Evolutionary conservation across 176 grass and related monocot genomes (phyloP).

Genomic region (Triticum timopheevii): DNA sequence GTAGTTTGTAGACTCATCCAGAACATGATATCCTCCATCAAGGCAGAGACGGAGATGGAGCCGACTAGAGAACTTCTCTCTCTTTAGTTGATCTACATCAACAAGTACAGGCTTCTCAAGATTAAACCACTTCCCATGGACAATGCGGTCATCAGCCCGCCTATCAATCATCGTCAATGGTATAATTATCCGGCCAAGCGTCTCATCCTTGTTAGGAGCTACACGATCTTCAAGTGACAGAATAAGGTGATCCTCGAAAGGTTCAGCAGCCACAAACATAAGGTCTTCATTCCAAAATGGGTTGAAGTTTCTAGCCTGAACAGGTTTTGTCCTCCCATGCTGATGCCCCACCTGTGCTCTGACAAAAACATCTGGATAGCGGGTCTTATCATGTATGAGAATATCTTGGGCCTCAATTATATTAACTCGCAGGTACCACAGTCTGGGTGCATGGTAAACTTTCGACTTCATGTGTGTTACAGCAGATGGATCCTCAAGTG

Average conservation of each 20-base stretch:
- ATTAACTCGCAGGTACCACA: constrained; percentile 92
- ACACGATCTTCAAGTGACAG: constrained; percentile 84
- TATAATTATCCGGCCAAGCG: constrained; percentile 75
- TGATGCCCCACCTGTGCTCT: constrained; percentile 85
- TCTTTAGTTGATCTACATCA: constrained; percentile 87
- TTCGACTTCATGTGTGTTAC: constrained; percentile 85
- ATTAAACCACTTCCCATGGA: constrained; percentile 93
- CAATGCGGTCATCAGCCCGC: constrained; percentile 69
- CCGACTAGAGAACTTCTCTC: constrained; percentile 83
- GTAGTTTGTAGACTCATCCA: constrained; percentile 95
- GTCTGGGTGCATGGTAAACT: constrained; percentile 95
- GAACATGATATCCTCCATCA: constrained; percentile 95
- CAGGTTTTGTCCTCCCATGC: constrained; percentile 60
- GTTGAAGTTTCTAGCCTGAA: constrained; percentile 75
- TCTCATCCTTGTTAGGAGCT: constrained; percentile 90
- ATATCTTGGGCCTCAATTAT: constrained; percentile 97
- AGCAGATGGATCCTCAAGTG: constrained; percentile 47
- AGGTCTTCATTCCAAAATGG: constrained; percentile 94
- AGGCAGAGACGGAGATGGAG: constrained; percentile 90
- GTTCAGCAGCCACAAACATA: constrained; percentile 97
- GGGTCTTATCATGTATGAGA: constrained; percentile 71
- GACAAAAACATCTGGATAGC: constrained; percentile 83
- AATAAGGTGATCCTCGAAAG: constrained; percentile 94
- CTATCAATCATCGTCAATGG: constrained; percentile 72
- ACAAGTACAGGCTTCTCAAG: constrained; percentile 78